A percentile compares a stretch with the other conserved stretches of the same genome.
Evolutionary conservation across 345 rosid genomes (phyloP).

Genomic region (Dipteronia dyeriana): DNA sequence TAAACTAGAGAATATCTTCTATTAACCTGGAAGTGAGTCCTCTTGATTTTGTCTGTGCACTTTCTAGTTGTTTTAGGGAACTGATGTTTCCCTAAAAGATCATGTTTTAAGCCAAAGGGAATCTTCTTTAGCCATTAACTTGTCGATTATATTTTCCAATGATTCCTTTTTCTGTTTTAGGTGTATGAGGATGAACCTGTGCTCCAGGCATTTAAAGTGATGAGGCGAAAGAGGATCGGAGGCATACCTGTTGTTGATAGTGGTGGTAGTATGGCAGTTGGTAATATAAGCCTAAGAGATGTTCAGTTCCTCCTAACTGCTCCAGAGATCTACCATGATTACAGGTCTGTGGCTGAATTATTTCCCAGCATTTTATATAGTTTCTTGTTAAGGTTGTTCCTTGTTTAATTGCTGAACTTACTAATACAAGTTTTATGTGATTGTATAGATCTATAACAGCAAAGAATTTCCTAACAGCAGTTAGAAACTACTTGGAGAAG

Average conservation of each 20-base stretch:
- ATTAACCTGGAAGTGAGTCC: neutral
- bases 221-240: slow-evolving; percentile 80
- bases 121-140: neutral
- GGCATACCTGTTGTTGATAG: slow-evolving; percentile 76
- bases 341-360: slow-evolving; percentile 48
- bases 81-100: neutral
- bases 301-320: slow-evolving; percentile 88
- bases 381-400: slow-evolving; percentile 12
- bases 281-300: slow-evolving; percentile 91
- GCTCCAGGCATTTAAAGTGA: slow-evolving; percentile 91
- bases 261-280: slow-evolving; percentile 65
- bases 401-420: neutral
- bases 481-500: slow-evolving; percentile 64
- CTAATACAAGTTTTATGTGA: slow-evolving; percentile 2
- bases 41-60: neutral
- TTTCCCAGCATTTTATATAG: slow-evolving; percentile 8
- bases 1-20: neutral
- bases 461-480: slow-evolving; percentile 71
- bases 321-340: slow-evolving; percentile 86
- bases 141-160: neutral
- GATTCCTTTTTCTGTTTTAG: slow-evolving; percentile 35
- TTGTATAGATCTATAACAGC: slow-evolving; percentile 78
- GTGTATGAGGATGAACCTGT: slow-evolving; percentile 91
- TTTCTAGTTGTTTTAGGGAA: neutral
- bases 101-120: neutral